Evolutionary conservation across 805 yeast species (phyloP), one percentile per base, ranked within the genome.

Genomic region (Priceomyces haplophilus): DNA sequence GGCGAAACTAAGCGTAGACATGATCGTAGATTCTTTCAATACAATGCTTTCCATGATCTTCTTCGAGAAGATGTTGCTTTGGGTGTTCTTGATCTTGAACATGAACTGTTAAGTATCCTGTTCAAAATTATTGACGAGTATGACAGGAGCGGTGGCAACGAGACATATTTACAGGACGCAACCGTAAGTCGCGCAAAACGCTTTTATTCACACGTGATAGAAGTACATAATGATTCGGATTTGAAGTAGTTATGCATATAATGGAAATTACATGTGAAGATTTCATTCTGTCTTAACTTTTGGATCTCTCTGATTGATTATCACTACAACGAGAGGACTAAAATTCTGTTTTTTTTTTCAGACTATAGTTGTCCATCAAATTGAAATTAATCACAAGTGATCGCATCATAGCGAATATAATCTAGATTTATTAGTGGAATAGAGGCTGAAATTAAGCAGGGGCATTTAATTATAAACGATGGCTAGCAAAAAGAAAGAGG

Each of bases 401-500:
- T 12, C 5, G 31, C 11, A n/a, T 4, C 31, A 27, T 12, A 27
- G 31, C 31, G 8, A 10, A 27, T 27, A 27, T 5, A 27, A 27
- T 7, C 15, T 27, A 15, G 15, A 27, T 12, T 5, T 15, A 27
- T 27, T n/a, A 27, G 31, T 27, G 5, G 5, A 27, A 27, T n/a
- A 27, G 15, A 27, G 5, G 11, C 15, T 15, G 15, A 10, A 10
- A 27, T 6, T 27, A 27, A 10, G 25, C 3, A 23, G 11, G 13
- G 37, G 18, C 37, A 25, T 34, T 8, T 21, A 7, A 34, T 12
- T 34, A 34, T 19, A 34, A 34, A 34, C 24, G 21, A 34, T 34
- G 37, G 21, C 37, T 5, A 34, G 16, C 37, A 34, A 18, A 19
- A 34, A 7, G 12, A 10, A 35, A 17, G 20, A 34, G 15, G 43